Conservation (phyloP, 108 stramenopile genomes). For the Seminavis robusta region DNA sequence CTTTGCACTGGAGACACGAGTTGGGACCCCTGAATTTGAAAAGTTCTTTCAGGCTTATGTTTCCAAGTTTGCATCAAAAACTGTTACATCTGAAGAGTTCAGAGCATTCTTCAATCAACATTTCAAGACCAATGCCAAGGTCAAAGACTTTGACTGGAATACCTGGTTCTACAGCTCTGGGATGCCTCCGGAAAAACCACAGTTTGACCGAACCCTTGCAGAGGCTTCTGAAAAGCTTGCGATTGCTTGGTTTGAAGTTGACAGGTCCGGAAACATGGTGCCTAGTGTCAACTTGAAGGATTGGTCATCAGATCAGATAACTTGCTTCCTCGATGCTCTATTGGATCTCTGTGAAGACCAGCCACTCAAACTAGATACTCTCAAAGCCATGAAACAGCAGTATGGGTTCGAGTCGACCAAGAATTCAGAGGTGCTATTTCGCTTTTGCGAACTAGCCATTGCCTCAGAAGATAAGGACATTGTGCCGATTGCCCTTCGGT, state of each 20-base stretch:
- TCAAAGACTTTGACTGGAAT: conserved; percentile 73
- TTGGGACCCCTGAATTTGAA: conserved; percentile 79
- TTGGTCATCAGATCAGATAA: conserved; percentile 86
- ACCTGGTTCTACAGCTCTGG: conserved; percentile 80
- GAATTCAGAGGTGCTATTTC: conserved; percentile 90
- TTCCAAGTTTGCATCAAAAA: conserved; percentile 61
- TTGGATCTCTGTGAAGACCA: conserved; percentile 21
- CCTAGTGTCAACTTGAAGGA: conserved; percentile 37
- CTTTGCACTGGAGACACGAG: conserved; percentile 75
- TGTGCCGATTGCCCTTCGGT: conserved; percentile 66
- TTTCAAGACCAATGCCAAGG: conserved; percentile 34
- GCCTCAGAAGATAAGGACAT: conserved; percentile 64
- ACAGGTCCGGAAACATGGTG: conserved; percentile 17
- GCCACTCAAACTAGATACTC: conserved; percentile 49
- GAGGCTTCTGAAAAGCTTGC: conserved; percentile 70
- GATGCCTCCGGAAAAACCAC: conserved; percentile 72
- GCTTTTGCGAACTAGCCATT: conserved; percentile 87
- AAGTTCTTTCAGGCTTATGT: conserved; percentile 89
- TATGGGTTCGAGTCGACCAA: conserved; percentile 62
- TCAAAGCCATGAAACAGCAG: conserved; percentile 63
- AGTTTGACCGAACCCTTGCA: conserved; percentile 75
- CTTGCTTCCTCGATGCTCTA: conserved; percentile 81
- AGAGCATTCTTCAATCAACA: conserved; percentile 60
- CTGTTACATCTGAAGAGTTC: conserved; percentile 79
- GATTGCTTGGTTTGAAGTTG: conserved; percentile 55